A percentile compares a stretch with the other conserved stretches of the same genome.
Evolutionary conservation across 371 early-diverging fungal species (phyloP).

Genomic region (Mortierella sp.): DNA sequence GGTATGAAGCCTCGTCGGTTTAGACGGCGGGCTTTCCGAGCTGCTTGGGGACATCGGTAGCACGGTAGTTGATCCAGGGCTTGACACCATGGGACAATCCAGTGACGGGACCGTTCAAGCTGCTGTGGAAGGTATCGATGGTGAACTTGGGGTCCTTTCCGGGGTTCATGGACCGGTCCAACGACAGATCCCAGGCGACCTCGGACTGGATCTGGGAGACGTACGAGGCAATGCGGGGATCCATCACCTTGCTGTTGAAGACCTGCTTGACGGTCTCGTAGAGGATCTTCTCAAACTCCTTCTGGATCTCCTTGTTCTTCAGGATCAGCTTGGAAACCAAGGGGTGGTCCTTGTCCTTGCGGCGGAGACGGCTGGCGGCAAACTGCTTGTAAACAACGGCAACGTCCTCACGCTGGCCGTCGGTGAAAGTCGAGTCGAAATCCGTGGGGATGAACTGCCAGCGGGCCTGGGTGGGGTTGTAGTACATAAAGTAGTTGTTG

Average conservation of each 20-base stretch:
- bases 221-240: slow-evolving; percentile 21
- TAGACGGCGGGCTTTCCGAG: too few relatives aligned
- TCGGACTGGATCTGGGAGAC: slow-evolving; percentile 21
- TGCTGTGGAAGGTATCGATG: slow-evolving; percentile 18
- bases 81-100: slow-evolving; percentile 20
- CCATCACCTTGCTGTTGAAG: slow-evolving; percentile 19
- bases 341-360: slow-evolving; percentile 23
- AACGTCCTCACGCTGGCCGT: slow-evolving; percentile 11
- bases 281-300: slow-evolving; percentile 22
- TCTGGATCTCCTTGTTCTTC: slow-evolving; percentile 31
- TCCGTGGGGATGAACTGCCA: slow-evolving; percentile 32
- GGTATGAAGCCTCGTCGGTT: too few relatives aligned
- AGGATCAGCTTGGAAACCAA: slow-evolving; percentile 34
- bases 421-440: slow-evolving; percentile 21
- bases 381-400: slow-evolving; percentile 19
- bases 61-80: slow-evolving; percentile 24
- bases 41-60: slow-evolving; percentile 13
- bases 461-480: not conserved
- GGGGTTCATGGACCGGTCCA: slow-evolving; percentile 22
- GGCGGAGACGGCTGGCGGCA: not conserved
- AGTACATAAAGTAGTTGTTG: slow-evolving; percentile 28
- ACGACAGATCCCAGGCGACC: slow-evolving; percentile 25
- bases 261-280: not conserved
- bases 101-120: slow-evolving; percentile 22
- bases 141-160: slow-evolving; percentile 20